Conservation (phyloP, 495 filamentous ascomycete genomes). For the Choiromyces venosus region DNA sequence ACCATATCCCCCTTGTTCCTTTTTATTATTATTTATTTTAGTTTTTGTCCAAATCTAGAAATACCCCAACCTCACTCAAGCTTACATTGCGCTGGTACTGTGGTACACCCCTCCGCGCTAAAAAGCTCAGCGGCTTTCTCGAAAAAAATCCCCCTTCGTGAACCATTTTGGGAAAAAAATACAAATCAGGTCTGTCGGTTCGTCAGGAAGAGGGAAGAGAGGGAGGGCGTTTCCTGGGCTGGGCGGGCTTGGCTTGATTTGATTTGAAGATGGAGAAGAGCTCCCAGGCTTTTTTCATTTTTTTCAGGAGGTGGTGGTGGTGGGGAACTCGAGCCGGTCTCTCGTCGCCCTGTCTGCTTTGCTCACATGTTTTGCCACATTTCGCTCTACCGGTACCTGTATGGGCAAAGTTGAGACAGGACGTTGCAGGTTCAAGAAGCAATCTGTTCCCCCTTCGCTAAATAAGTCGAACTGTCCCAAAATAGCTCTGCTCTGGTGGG, state of each 20-base stretch:
- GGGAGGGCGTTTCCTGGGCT: not conserved
- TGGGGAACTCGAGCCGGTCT: not conserved
- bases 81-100: no score
- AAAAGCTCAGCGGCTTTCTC: not conserved
- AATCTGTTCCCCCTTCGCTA: conserved; percentile 17
- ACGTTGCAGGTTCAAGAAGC: not conserved
- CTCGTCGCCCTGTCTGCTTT: not conserved
- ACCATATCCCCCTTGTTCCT: not conserved
- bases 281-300: not conserved
- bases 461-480: conserved; percentile 23
- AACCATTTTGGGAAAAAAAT: not conserved
- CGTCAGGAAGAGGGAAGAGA: no score
- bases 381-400: no score
- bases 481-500: conserved; percentile 21
- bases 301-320: not conserved
- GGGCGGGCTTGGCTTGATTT: no score
- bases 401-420: not conserved
- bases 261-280: no score
- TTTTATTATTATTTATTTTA: no score
- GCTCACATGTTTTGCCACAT: not conserved
- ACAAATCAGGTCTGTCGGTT: not conserved
- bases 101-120: conserved; percentile 1
- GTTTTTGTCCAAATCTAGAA: not conserved
- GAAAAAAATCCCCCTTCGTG: not conserved
- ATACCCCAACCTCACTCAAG: not conserved